Evolutionary conservation across 352 stramenopile genomes (phyloP), one percentile per base, ranked within the genome.

Genomic region (Pythium sukuiense): DNA sequence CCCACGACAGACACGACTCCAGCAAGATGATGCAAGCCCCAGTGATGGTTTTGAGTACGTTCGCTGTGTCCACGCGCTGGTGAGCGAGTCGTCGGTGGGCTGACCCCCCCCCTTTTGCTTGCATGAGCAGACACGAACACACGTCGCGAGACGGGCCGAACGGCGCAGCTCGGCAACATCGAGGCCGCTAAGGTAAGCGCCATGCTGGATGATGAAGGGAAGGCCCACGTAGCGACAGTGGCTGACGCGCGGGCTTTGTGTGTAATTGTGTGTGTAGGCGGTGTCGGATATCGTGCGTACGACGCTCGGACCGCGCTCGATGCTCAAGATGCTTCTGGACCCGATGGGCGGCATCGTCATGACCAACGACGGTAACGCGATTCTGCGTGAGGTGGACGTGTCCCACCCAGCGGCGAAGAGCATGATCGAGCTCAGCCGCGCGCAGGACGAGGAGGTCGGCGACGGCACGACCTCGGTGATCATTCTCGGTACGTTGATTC

Each of bases 381-480:
- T 99, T 69, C 83, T 99, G 30, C 92, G 97, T 27, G 97, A 99
- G 72, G 89, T 99, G 55, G 96, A 99, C 81, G 97, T 99, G 49
- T 97, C 90, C 16, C 97, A 99, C 80, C 97, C 97, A 2, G 98
- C 98, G 12, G 97, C 97, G 53, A 99, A 99, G 84, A 98, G 90
- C 74, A 99, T 99, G 97, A 99, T 99, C 79, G 98, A 99, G 84
- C 83, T 99, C 16, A 98, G 86, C 63, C 83, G 97, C 50, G 96
- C 97, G 7, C 98, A 99, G 81, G 97, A 99, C 78, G 98, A 99
- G 77, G 97, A 99, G 81, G 98, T 99, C 20, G 98, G 98, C 45
- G 98, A 99, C 77, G 98, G 98, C 63, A 99, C 98, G 32, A 99
- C 98, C n/a, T 99, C 95, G 35, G 98, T 99, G 49, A 99, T 99